These are phyloP conservation scores for Deuterostichococcus epilithicus DNA, from an alignment of 139 green algal species.

Conservation along the genomic window DNA sequence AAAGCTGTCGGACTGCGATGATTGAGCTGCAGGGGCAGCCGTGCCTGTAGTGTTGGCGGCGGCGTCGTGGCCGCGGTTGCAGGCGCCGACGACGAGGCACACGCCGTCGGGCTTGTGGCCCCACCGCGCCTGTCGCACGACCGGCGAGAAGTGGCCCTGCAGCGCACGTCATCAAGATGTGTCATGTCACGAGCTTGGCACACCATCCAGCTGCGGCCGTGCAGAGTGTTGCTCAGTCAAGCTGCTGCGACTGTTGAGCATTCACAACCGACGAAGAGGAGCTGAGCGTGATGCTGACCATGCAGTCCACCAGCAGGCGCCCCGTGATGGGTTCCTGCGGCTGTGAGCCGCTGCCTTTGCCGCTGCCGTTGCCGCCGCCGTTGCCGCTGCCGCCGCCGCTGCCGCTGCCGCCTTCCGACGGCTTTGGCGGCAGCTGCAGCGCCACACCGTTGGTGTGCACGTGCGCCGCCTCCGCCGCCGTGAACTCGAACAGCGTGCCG, in stretches of 20 bases:
- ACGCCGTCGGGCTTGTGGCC: slow-evolving; percentile 87
- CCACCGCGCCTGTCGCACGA: slow-evolving; percentile 81
- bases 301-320: slow-evolving; percentile 88
- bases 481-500: slow-evolving; percentile 69
- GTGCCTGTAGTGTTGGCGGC: slow-evolving; percentile 69
- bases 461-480: slow-evolving; percentile 31
- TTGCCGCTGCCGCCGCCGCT: background rate
- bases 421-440: slow-evolving; percentile 33
- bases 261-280: slow-evolving; percentile 16
- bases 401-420: background rate
- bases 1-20: no score
- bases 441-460: slow-evolving; percentile 58
- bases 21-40: background rate
- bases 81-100: slow-evolving; percentile 90
- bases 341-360: background rate
- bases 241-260: background rate
- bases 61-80: slow-evolving; percentile 67
- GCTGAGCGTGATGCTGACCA: slow-evolving; percentile 79
- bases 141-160: slow-evolving; percentile 35
- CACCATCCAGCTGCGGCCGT: no score
- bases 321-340: slow-evolving; percentile 28
- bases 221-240: background rate
- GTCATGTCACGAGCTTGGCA: background rate
- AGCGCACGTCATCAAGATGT: background rate
- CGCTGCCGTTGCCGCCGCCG: slow-evolving; percentile 7